These are phyloP conservation scores for Syncephalastrum monosporum DNA, from an alignment of 371 early-diverging fungal species.

Conservation along the genomic window DNA sequence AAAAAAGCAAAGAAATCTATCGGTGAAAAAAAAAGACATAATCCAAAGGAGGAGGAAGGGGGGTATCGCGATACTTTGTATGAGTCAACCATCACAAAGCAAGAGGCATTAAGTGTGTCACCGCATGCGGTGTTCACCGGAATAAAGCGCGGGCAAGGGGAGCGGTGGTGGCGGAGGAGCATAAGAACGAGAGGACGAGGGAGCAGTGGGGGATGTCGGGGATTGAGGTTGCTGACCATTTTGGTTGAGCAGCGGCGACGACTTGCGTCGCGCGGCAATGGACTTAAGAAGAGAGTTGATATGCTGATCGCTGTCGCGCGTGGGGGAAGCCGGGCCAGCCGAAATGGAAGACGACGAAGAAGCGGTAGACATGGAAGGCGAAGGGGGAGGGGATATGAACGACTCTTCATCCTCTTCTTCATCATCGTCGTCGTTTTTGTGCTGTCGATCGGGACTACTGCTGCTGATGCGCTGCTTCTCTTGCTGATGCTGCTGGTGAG, in stretches of 20 bases:
- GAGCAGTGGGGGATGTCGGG: no score
- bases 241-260: slow-evolving; percentile 5
- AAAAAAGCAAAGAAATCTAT: no score
- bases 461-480: slow-evolving; percentile 2
- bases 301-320: slow-evolving; percentile 1
- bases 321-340: neutral
- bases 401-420: slow-evolving; percentile 11
- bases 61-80: no score
- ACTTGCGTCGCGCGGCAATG: slow-evolving; percentile 6
- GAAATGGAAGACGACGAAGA: slow-evolving; percentile 8
- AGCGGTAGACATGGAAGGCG: slow-evolving; percentile 7
- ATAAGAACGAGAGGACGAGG: no score
- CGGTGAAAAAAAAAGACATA: no score
- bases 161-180: no score
- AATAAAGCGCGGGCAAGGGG: no score
- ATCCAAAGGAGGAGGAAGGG: no score
- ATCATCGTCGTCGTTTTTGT: neutral
- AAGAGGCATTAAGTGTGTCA: no score
- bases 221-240: no score
- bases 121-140: no score
- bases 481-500: slow-evolving; percentile 4
- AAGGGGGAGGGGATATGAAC: slow-evolving; percentile 2
- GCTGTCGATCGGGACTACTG: neutral
- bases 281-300: slow-evolving; percentile 10
- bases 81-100: no score